Evolutionary conservation across 495 filamentous ascomycete species (phyloP), one percentile per base, ranked within the genome.

Genomic region (Cenococcum geophilum): DNA sequence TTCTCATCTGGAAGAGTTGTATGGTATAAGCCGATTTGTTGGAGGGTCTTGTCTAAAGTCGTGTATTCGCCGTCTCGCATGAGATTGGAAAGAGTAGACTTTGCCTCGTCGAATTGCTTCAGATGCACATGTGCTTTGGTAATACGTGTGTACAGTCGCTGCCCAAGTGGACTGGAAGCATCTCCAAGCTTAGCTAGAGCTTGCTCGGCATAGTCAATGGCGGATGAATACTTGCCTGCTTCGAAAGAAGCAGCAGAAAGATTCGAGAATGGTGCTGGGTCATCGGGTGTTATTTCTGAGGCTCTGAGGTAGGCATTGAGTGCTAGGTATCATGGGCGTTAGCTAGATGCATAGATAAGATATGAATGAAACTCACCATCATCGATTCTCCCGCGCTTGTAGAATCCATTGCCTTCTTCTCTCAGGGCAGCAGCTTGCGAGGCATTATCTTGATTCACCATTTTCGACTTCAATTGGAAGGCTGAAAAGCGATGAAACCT

Each of bases 341-440:
- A 49, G 45, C 14, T 20, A 49, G 22, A 18, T n/a, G 45, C 8
- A n/a, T 49, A 14, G 5, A n/a, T 0, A 18, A 14, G 9, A 22
- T 49, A 22, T 22, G 9, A 18, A 12, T 49, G 18, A 22, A 14
- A 22, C 45, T 12, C 22, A 49, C 45, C 45, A 8, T 49, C 8
- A 14, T 20, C 16, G 18, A 49, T 16, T 6, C n/a, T 18, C 6
- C 45, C 45, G 16, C 6, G 6, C 45, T 49, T 49, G 45, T 49
- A 49, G 45, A 49, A 49, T 18, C 45, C 45, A 49, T 49, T 49
- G 9, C 45, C 45, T 22, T 49, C 45, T 18, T 49, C 45, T 22
- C 45, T 18, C 6, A 49, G 45, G n/a, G 45, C 18, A 20, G 45
- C 45, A 49, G 45, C 45, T 22, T 22, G 18, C 6, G 22, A 22